These are phyloP conservation scores for Colletotrichum horii DNA, from an alignment of 2,329 filamentous ascomycete genomes.

Conservation along the genomic window DNA sequence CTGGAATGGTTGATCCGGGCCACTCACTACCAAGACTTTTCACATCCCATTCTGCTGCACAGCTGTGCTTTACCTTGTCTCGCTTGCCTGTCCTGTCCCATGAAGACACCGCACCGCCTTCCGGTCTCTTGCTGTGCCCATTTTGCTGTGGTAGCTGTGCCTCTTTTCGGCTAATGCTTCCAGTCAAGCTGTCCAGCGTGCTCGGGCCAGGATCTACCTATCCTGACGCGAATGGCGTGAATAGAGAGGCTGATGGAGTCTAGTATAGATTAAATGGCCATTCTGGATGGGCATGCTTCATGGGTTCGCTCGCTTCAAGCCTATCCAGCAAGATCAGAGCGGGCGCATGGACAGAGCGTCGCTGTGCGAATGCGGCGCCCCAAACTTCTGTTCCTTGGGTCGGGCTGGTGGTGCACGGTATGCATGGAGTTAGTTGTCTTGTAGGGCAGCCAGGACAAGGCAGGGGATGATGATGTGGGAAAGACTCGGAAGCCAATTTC, in stretches of 20 bases:
- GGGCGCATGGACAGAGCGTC: not conserved
- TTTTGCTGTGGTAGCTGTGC: not conserved
- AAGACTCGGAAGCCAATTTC: not conserved
- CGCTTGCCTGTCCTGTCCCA: not conserved
- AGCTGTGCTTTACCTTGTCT: not conserved
- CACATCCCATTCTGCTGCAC: not conserved
- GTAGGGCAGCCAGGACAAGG: not conserved
- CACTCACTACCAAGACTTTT: not conserved
- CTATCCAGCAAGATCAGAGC: not conserved
- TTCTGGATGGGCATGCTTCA: not conserved
- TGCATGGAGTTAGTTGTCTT: not conserved
- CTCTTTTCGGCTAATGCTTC: not conserved
- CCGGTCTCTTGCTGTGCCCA: not conserved
- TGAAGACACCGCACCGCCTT: not conserved
- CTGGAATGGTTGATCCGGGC: not conserved
- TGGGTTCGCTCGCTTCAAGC: not conserved
- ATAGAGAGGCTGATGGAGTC: not conserved
- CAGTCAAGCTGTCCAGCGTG: not conserved
- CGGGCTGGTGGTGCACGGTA: constrained; percentile 3
- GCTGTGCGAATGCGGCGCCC: not conserved
- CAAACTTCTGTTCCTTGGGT: not conserved
- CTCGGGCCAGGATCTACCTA: not conserved
- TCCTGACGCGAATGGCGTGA: not conserved
- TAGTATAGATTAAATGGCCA: not conserved
- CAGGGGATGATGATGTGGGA: not conserved